Evolutionary conservation across 768 basidiomycete genomes (phyloP).

Genomic region (Kwoniella pini): DNA sequence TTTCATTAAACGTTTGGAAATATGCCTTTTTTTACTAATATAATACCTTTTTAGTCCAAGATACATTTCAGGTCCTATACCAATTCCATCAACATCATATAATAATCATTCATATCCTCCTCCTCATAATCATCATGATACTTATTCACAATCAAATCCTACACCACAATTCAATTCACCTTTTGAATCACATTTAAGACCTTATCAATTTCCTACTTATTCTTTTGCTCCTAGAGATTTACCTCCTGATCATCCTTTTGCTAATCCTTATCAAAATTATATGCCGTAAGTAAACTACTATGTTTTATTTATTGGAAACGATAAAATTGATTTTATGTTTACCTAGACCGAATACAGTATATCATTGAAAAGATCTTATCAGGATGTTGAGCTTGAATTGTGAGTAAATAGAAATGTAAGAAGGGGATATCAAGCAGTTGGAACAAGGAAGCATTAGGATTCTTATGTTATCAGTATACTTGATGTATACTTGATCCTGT

Average conservation of each 20-base stretch:
- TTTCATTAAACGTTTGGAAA: not conserved
- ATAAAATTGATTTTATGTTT: not conserved
- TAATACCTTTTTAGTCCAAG: not conserved
- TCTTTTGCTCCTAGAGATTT: constrained; percentile 9
- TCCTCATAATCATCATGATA: no score
- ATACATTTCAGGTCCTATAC: not conserved
- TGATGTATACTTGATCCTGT: no score
- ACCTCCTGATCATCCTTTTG: constrained; percentile 13
- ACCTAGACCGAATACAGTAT: not conserved
- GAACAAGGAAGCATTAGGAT: no score
- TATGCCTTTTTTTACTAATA: not conserved
- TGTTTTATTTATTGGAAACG: no score
- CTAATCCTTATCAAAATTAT: constrained; percentile 11
- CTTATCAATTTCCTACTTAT: constrained; percentile 3
- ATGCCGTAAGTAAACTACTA: constrained; percentile 10
- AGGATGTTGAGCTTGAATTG: no score
- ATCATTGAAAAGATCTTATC: not conserved
- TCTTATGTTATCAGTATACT: no score
- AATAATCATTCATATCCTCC: not conserved
- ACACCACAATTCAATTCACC: no score
- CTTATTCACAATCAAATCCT: no score
- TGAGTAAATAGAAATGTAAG: no score
- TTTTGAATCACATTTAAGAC: not conserved
- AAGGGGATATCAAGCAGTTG: no score
- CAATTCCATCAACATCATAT: not conserved